Evolutionary conservation across 2,329 filamentous ascomycete species (phyloP), one percentile per base, ranked within the genome.

Genomic region (Colletotrichum cordylinicola): DNA sequence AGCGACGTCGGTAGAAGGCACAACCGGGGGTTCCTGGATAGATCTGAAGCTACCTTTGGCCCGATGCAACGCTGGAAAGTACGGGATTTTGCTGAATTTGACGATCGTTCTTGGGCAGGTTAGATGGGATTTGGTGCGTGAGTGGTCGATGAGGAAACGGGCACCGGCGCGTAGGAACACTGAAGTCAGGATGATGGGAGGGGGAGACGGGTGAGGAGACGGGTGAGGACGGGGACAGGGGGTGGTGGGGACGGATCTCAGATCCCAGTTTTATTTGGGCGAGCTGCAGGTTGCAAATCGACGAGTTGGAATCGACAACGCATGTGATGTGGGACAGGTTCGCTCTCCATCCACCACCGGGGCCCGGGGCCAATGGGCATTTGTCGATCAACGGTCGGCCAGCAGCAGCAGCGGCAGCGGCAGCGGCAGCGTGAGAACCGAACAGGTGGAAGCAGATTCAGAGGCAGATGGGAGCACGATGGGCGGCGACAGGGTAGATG

Each of bases 321-420:
- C 39, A n/a, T 43, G 39, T 56, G 15, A 21, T 10, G 60, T 72
- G 37, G 68, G 27, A 61, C 58, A 61, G 39, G 52, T 62, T 74
- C 52, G 68, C 67, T 68, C 67, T 68, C 72, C 61, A 56, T 72
- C 37, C 15, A 43, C 39, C 18, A 43, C 37, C 37, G 24, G 37
- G 35, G 72, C 29, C 60, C 60, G 35, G 67, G 37, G 72, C 72
- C 72, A 74, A 74, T 74, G 61, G 72, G 31, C 64, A 61, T 35
- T 55, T 52, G 70, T 73, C 64, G 70, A 74, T 74, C 72, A 74
- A 74, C 67, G 72, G 72, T 74, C 61, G 29, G 58, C 66, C 39
- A 58, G 67, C 66, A 70, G 56, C 56, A 71, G 52, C 55, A 37
- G 39, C 16, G 4, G 35, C 35, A 37, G 35, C 35, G 39, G 39